phyloP scores from a whole-genome alignment of 768 basidiomycete species.

The Flagelloscypha sp. region DNA sequence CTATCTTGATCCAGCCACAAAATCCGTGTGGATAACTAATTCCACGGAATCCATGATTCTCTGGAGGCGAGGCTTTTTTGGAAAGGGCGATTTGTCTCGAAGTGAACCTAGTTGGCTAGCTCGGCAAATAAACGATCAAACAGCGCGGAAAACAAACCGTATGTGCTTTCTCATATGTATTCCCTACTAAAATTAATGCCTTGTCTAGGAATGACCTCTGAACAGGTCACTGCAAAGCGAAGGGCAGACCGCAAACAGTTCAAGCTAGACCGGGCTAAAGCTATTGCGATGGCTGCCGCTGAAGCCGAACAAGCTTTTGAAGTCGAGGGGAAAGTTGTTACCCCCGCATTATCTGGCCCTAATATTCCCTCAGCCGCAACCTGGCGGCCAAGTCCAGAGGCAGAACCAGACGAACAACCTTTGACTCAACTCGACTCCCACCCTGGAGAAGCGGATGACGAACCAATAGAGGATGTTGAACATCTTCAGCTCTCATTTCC shows the following conservation, averaged over 20 bases:
- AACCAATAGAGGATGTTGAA: constrained; percentile 65
- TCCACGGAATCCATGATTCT: constrained; percentile 56
- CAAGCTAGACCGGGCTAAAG: constrained; percentile 85
- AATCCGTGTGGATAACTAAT: constrained; percentile 81
- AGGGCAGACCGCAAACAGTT: constrained; percentile 85
- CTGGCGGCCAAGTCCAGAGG: constrained; percentile 50
- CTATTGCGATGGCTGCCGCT: constrained; percentile 73
- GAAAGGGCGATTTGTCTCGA: constrained; percentile 89
- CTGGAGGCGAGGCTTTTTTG: constrained; percentile 93
- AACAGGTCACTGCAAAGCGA: constrained; percentile 85
- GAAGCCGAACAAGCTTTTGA: constrained; percentile 74
- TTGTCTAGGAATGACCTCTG: constrained; percentile 64
- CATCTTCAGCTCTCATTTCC: constrained; percentile 85
- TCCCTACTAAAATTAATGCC: constrained; percentile 1
- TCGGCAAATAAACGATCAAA: constrained; percentile 62
- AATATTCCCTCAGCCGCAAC: constrained; percentile 75
- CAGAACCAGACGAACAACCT: constrained; percentile 14
- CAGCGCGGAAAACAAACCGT: constrained; percentile 61
- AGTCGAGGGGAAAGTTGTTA: constrained; percentile 55
- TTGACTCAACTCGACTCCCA: constrained; percentile 9
- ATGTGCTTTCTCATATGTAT: constrained; percentile 17
- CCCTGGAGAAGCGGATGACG: constrained; percentile 35
- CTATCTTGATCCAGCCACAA: constrained; percentile 66
- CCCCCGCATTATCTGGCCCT: constrained; percentile 49
- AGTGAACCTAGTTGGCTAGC: constrained; percentile 94